Evolutionary conservation across 306 rosid genomes (phyloP).

Genomic region (Vigna mungo): DNA sequence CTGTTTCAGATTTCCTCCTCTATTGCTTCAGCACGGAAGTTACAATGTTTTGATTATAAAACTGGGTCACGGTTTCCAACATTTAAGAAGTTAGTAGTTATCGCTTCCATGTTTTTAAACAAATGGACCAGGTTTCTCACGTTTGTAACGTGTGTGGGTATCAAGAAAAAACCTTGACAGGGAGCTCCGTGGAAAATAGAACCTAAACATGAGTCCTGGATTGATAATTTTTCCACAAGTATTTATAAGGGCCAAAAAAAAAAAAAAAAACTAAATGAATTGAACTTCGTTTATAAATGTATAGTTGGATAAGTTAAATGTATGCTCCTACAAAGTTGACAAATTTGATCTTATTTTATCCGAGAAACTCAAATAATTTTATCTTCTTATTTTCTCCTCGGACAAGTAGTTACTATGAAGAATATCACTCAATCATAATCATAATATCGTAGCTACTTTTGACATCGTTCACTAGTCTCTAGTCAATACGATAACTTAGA

Average conservation of each 20-base stretch:
- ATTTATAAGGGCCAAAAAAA: neutral
- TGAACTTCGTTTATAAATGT: neutral
- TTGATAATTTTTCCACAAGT: neutral
- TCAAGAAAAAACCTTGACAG: neutral
- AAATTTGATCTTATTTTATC: too few relatives aligned
- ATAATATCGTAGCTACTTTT: neutral
- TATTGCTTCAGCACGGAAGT: neutral
- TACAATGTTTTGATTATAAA: neutral
- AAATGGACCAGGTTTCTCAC: neutral
- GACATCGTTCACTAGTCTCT: neutral
- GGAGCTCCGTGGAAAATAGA: neutral
- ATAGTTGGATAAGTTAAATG: neutral
- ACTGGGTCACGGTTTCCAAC: neutral
- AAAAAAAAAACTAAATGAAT: neutral
- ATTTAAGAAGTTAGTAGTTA: neutral
- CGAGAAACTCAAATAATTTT: neutral
- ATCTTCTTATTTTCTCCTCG: neutral
- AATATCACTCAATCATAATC: neutral
- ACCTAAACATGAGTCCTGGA: neutral
- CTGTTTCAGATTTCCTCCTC: constrained; percentile 11
- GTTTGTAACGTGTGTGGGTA: neutral
- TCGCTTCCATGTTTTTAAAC: neutral
- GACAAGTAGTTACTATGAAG: neutral
- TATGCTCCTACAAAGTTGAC: neutral
- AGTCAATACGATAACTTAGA: neutral